Evolutionary conservation across 345 rosid genomes (phyloP).

Genomic region (Citrus inodora): DNA sequence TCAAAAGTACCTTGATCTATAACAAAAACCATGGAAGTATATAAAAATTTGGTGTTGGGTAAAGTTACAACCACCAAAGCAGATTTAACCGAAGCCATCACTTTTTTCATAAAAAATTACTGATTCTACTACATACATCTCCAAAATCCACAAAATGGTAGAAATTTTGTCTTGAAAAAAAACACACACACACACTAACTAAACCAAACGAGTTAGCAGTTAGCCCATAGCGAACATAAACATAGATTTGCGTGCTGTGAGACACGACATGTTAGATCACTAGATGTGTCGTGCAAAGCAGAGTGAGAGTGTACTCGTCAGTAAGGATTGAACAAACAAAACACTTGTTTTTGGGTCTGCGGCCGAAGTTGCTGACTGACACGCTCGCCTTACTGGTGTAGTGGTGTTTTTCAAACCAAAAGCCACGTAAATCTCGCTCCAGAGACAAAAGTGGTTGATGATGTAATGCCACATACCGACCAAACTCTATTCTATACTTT

Average conservation of each 20-base stretch:
- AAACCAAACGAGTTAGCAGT: not conserved
- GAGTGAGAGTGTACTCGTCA: not conserved
- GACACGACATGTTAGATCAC: too few relatives aligned
- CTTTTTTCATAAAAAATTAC: too few relatives aligned
- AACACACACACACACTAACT: too few relatives aligned
- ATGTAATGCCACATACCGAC: constrained; percentile 16
- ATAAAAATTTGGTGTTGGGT: too few relatives aligned
- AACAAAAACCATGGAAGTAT: too few relatives aligned
- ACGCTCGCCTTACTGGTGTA: not conserved
- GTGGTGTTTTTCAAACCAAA: not conserved
- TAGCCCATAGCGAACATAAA: not conserved
- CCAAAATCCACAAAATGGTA: too few relatives aligned
- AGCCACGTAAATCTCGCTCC: not conserved
- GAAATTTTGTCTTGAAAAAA: too few relatives aligned
- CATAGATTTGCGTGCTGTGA: not conserved
- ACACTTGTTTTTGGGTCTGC: constrained; percentile 5
- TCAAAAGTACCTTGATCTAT: too few relatives aligned
- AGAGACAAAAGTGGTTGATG: not conserved
- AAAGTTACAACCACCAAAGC: too few relatives aligned
- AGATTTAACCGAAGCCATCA: too few relatives aligned
- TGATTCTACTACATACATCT: too few relatives aligned
- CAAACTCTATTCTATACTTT: constrained; percentile 4
- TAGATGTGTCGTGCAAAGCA: not conserved
- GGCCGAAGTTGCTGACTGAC: constrained; percentile 18
- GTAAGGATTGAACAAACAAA: not conserved